Conservation (phyloP, 2,329 filamentous ascomycete species). For the Trichoderma harzianum region DNA sequence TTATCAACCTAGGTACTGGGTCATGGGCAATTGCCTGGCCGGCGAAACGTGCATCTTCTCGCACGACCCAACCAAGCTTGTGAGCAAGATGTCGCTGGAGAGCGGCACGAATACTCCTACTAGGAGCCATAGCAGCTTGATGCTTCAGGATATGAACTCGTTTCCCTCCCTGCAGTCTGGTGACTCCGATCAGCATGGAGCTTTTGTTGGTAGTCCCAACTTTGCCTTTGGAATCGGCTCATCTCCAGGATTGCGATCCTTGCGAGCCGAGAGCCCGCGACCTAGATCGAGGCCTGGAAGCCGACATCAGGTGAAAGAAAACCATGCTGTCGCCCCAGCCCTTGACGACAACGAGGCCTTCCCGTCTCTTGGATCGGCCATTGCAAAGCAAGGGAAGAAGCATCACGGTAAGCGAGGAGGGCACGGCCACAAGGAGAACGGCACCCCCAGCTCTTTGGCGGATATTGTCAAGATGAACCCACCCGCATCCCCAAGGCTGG, state of each 20-base stretch:
- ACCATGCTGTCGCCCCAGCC: constrained; percentile 65
- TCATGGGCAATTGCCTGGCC: constrained; percentile 91
- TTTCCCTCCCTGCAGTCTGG: constrained; percentile 73
- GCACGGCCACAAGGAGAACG: constrained; percentile 65
- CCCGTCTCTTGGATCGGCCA: constrained; percentile 76
- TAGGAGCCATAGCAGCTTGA: constrained; percentile 63
- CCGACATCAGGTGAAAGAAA: constrained; percentile 61
- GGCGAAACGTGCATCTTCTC: constrained; percentile 95
- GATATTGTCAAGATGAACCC: constrained; percentile 96
- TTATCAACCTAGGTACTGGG: constrained; percentile 71
- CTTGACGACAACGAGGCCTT: constrained; percentile 96
- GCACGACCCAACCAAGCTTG: constrained; percentile 83
- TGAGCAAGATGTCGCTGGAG: constrained; percentile 76
- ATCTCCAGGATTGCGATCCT: constrained; percentile 67
- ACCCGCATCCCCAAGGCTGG: constrained; percentile 61
- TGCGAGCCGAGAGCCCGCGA: constrained; percentile 60
- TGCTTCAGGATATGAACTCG: constrained; percentile 77
- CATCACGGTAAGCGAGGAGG: constrained; percentile 89
- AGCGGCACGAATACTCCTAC: constrained; percentile 59
- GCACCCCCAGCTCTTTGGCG: constrained; percentile 72
- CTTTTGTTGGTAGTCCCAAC: constrained; percentile 51
- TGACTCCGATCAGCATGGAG: constrained; percentile 56
- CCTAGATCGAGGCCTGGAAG: constrained; percentile 81
- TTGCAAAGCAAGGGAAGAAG: constrained; percentile 77
- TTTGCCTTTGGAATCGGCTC: constrained; percentile 54